Base-by-base conservation (phyloP, 257 asterid genomes). In the Petunia secreta region DNA sequence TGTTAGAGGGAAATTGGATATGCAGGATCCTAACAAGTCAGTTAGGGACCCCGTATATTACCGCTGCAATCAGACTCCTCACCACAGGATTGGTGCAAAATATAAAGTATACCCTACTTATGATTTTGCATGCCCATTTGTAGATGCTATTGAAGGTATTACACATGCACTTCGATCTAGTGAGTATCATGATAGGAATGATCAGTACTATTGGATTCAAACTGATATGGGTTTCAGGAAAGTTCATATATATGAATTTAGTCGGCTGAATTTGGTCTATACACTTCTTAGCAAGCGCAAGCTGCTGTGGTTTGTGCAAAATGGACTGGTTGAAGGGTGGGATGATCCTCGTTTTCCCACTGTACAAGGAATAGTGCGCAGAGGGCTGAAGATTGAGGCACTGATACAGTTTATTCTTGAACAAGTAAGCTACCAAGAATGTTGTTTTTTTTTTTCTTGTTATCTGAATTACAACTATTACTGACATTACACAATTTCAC, bases 211-310 rank as follows among this genome's bases (percentile, higher is more conserved):
- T 82, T 79, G 98, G 89, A 93, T 95, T 86, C 99, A 95, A 88
- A 83, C 60, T 14, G 99, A 93, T 85, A 95, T 93, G 99, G 97
- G 97, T 63, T 90, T 93, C 77, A 82, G 80, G 55, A 93, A 85
- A 90, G 97, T 95, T 85, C 92, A 88, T 82, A 81, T 93, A 62
- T 93, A 89, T 80, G 99, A 93, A 83, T 95, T 95, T 78, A 95
- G 99, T 87, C 88, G 98, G 78, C 86, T 93, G 80, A 95, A 93
- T 88, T 82, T 95, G 93, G 99, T 95, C 60, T 91, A 93, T 78
- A 95, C 99, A 40, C 97, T 95, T 92, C 97, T 95, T 74, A 95
- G 99, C 79, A 95, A 95, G 96, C 96, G 99, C 74, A 95, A 95
- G 88, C 90, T 95, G 80, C 91, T 95, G n/a, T 95, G 99, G 98